A percentile compares a stretch with the other conserved stretches of the same genome.
Evolutionary conservation across 2,329 filamentous ascomycete genomes (phyloP).

Genomic region (Juglanconis sp.): DNA sequence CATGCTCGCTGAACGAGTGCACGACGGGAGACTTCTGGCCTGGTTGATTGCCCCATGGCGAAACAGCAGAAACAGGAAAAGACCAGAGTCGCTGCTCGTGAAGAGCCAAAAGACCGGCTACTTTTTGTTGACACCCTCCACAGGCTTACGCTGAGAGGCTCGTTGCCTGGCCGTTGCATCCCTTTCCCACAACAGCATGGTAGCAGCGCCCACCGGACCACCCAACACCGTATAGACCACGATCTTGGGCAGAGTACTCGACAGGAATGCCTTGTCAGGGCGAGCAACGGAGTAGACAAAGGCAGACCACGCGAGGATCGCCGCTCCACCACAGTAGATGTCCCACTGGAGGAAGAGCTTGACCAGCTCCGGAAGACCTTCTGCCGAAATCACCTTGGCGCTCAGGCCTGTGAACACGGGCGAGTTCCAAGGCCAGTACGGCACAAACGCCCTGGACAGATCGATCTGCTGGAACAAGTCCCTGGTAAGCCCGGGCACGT

Average conservation of each 20-base stretch:
- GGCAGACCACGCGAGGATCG: constrained; percentile 43
- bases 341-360: constrained; percentile 48
- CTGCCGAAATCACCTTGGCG: constrained; percentile 27
- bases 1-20: too few species aligned
- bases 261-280: constrained; percentile 15
- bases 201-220: constrained; percentile 42
- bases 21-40: too few species aligned
- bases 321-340: constrained; percentile 38
- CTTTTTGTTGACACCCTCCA: not conserved
- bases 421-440: constrained; percentile 32
- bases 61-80: too few species aligned
- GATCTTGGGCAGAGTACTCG: constrained; percentile 31
- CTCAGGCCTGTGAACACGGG: constrained; percentile 35
- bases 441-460: constrained; percentile 30
- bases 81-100: not conserved
- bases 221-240: constrained; percentile 31
- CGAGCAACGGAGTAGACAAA: constrained; percentile 30
- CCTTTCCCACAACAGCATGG: constrained; percentile 46
- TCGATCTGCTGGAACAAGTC: constrained; percentile 15
- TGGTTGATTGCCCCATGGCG: too few species aligned
- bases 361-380: constrained; percentile 36
- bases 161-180: constrained; percentile 29
- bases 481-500: constrained; percentile 35
- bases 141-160: not conserved
- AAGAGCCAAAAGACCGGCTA: not conserved